These are phyloP conservation scores for Noccaea caerulescens DNA, from an alignment of 345 rosid species.

Conservation along the genomic window DNA sequence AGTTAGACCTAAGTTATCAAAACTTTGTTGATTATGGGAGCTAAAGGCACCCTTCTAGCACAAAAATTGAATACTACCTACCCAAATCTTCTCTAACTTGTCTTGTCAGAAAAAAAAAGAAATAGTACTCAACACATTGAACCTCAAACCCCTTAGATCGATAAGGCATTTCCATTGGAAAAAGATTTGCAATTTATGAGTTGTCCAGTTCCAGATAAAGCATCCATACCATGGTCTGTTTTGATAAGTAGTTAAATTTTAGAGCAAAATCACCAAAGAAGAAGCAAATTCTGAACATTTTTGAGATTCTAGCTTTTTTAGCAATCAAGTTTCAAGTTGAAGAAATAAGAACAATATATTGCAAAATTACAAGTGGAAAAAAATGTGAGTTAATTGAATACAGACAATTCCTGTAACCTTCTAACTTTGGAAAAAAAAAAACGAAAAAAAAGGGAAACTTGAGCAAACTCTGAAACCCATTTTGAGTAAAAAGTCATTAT, in stretches of 20 bases:
- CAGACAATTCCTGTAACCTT: neutral
- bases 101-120: no score
- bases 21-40: no score
- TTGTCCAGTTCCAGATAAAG: conserved; percentile 5
- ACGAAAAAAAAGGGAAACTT: neutral
- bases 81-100: no score
- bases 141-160: no score
- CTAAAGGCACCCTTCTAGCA: no score
- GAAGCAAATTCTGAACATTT: neutral
- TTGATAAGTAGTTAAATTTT: neutral
- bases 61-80: no score
- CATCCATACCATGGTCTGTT: neutral
- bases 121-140: no score
- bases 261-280: neutral
- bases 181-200: conserved; percentile 26
- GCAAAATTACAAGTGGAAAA: no score
- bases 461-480: neutral
- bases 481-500: no score
- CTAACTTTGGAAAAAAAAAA: neutral
- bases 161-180: no score
- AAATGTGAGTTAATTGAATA: neutral
- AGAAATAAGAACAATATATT: neutral
- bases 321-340: conserved; percentile 5
- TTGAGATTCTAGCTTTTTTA: neutral
- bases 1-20: neutral